These are phyloP conservation scores for Penicillium egyptiacum DNA, from an alignment of 495 filamentous ascomycete species.

Conservation along the genomic window DNA sequence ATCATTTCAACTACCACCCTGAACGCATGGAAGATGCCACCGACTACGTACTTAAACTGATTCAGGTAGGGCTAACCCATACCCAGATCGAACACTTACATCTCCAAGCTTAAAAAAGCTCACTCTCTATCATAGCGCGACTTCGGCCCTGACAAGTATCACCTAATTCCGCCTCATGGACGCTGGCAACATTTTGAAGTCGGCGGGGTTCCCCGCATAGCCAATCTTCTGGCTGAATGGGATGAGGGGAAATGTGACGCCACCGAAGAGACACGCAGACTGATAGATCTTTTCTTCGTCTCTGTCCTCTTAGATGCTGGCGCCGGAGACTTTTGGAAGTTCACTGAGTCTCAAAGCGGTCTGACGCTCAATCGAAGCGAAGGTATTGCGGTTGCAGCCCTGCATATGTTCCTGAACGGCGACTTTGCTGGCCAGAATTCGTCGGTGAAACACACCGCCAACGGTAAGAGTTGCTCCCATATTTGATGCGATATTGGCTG, in stretches of 20 bases:
- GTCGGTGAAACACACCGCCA: conserved; percentile 23
- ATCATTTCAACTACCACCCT: conserved; percentile 37
- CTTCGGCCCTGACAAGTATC: conserved; percentile 52
- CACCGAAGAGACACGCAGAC: conserved; percentile 70
- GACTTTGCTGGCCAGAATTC: conserved; percentile 37
- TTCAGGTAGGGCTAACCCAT: conserved; percentile 23
- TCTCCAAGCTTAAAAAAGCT: background rate
- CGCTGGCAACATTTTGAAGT: conserved; percentile 90
- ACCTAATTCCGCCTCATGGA: conserved; percentile 68
- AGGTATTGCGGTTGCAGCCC: conserved; percentile 57
- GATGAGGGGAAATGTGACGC: conserved; percentile 58
- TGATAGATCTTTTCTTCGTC: conserved; percentile 83
- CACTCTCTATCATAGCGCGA: conserved; percentile 41
- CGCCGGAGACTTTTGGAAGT: conserved; percentile 73
- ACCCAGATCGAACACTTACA: background rate
- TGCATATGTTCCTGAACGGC: conserved; percentile 59
- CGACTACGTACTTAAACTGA: conserved; percentile 36
- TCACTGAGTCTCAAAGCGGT: conserved; percentile 50
- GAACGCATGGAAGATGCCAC: conserved; percentile 30
- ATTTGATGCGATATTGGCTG: background rate
- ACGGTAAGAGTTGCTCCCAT: conserved; percentile 23
- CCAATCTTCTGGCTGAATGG: conserved; percentile 69
- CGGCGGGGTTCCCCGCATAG: conserved; percentile 73
- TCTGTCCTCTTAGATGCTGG: conserved; percentile 90
- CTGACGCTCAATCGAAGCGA: conserved; percentile 53